A percentile compares a stretch with the other conserved stretches of the same genome.
Evolutionary conservation across 495 filamentous ascomycete genomes (phyloP).

Genomic region (Tuber microsphaerosporum): DNA sequence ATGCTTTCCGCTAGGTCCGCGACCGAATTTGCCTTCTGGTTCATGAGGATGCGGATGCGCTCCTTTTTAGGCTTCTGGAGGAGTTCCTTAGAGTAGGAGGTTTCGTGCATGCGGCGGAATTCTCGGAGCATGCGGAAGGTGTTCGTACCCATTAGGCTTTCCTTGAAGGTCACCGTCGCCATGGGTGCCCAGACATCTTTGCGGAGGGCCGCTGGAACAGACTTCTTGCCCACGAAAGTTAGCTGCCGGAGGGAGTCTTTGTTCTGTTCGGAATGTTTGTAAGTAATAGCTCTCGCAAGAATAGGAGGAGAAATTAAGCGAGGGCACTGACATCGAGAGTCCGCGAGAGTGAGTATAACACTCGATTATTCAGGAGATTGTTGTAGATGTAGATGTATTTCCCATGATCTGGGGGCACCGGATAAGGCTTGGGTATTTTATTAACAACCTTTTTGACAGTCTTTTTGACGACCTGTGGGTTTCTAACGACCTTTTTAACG

Average conservation of each 20-base stretch:
- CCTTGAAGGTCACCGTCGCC: slow-evolving; percentile 65
- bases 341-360: slow-evolving; percentile 70
- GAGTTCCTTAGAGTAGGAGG: slow-evolving; percentile 53
- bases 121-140: slow-evolving; percentile 78
- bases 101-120: slow-evolving; percentile 63
- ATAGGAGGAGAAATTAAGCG: slow-evolving; percentile 2
- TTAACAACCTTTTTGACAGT: background rate
- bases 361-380: slow-evolving; percentile 71
- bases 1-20: slow-evolving; percentile 82
- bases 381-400: slow-evolving; percentile 75
- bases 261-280: slow-evolving; percentile 47
- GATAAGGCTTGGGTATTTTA: slow-evolving; percentile 3
- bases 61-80: slow-evolving; percentile 50
- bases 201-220: slow-evolving; percentile 65
- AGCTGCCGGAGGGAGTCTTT: slow-evolving; percentile 65
- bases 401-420: slow-evolving; percentile 48
- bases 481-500: background rate
- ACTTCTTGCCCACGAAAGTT: slow-evolving; percentile 85
- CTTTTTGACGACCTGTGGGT: background rate
- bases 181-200: slow-evolving; percentile 89
- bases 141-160: slow-evolving; percentile 56
- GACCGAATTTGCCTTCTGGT: slow-evolving; percentile 81
- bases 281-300: background rate
- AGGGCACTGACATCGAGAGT: slow-evolving; percentile 58
- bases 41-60: slow-evolving; percentile 61